phyloP scores from a whole-genome alignment of 2,329 filamentous ascomycete species.

The Elsinoe fawcettii region DNA sequence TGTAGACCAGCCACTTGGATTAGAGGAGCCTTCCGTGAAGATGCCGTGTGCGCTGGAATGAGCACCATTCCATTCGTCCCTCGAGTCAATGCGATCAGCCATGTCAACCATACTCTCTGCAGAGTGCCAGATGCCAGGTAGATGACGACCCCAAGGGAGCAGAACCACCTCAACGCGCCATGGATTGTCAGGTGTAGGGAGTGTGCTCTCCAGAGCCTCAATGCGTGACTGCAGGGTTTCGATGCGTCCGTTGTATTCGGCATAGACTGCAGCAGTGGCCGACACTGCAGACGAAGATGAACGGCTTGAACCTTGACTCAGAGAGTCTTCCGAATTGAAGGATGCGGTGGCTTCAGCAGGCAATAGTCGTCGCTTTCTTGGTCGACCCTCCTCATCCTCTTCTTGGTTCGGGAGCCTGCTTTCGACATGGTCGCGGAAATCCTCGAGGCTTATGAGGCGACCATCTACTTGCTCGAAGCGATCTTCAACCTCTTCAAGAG shows the following conservation, averaged over 20 bases:
- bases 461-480: conserved; percentile 60
- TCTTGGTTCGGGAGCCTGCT: conserved; percentile 17
- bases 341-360: conserved; percentile 29
- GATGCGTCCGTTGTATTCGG: conserved; percentile 26
- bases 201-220: conserved; percentile 48
- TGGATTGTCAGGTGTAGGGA: conserved; percentile 55
- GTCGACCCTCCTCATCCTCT: conserved; percentile 33
- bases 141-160: conserved; percentile 56
- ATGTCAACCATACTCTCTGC: conserved; percentile 27
- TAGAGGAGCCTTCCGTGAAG: conserved; percentile 23
- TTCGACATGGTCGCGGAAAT: conserved; percentile 31
- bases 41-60: conserved; percentile 20
- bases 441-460: conserved; percentile 62
- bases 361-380: conserved; percentile 27
- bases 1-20: conserved; percentile 42
- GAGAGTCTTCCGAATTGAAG: conserved; percentile 35
- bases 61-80: conserved; percentile 41
- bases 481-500: conserved; percentile 62
- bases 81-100: neutral
- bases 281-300: conserved; percentile 34
- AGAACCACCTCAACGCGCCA: conserved; percentile 73
- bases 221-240: conserved; percentile 42
- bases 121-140: conserved; percentile 48
- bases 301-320: conserved; percentile 24
- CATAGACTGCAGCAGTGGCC: conserved; percentile 30